Evolutionary conservation across 176 grass and related monocot genomes (phyloP), one percentile per base, ranked within the genome.

Genomic region (Triticum dicoccoides): DNA sequence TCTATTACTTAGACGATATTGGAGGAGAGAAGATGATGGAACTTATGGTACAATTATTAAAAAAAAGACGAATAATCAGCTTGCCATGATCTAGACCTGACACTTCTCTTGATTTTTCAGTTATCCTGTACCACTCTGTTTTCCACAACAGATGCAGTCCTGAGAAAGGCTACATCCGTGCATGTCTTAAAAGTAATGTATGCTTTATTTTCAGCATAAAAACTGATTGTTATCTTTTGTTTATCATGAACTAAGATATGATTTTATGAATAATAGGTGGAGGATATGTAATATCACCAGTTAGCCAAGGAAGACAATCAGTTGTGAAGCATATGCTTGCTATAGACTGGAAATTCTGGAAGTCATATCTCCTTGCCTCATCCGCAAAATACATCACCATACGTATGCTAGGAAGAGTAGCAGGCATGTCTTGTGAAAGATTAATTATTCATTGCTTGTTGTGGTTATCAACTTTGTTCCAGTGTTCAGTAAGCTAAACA

Each of bases 151-250:
- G 88, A 79, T 99, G 92, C 59, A 82, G 51, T 80, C 89, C 84
- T 78, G 89, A 94, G 83, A 94, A 80, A 80, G 92, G 94, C 73
- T 94, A 93, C 76, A 90, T 89, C 71, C 97, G 97, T 83, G 94
- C 97, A 79, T 96, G 92, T 80, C 90, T 99, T 93, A 99, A 99
- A 99, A 96, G 97, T 99, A 96, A 96, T 86, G 92, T 90, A 96
- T 91, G 87, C 94, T 96, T 91, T 86, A 88, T 73, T 88, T 90
- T 32, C 78, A 77, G 64, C 75, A 15, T 70, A 63, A 65, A 62
- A 61, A 64, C 38, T 51, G 38, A 13, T 33, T 84, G 8, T 45
- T 83, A 5, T 39, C 9, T 47, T 73, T 47, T 30, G 9, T 64
- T 79, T 81, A 75, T 87, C 65, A 45, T 80, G 79, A 77, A 71